Evolutionary conservation across 345 rosid species (phyloP), one percentile per base, ranked within the genome.

Genomic region (Abelmoschus esculentus): DNA sequence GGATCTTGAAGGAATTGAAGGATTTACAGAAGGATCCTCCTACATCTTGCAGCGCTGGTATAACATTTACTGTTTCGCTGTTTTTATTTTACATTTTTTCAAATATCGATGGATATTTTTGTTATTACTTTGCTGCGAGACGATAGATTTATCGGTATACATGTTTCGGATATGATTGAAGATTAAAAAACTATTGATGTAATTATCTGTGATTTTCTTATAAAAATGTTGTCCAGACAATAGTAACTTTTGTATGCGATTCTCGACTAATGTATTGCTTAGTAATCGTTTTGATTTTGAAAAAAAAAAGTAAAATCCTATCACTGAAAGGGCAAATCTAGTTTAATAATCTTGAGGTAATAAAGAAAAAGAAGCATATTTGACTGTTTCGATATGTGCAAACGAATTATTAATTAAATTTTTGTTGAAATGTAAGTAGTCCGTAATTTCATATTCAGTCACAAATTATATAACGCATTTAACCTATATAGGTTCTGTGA

Each of bases 1-100:
- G 93, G 90, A 88, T 88, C 84, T 81, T 88, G 86, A 88, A 88
- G 81, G 93, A 88, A 79, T 82, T 88, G 79, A 88, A 88, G 85
- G 93, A 86, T 82, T 81, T 88, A 42, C 90, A 88, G 79, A 88
- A 86, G 83, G 90, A 88, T 83, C 93, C 90, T 68, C 93, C 93
- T 53, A 86, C 90, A 13, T 86, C 90, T 36, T 88, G 90, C 85
- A 88, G 93, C 75, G 93, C 93, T 47, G 93, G 90, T 88, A 40
- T 54, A 17, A 7, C 22, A 47, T 32, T 61, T 49, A 18, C 6
- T 12, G 44, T 53, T 7, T 53, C 6, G 2, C 7, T 17, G 2
- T 55, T 56, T 2, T 10, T 66, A 55, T 22, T 22, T 11, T 31
- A 4, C 10, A 7, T 40, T 40, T 13, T 19, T 19, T 57, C 26